Conservation (phyloP, 371 early-diverging fungal genomes). For the Apophysomyces sp. region DNA sequence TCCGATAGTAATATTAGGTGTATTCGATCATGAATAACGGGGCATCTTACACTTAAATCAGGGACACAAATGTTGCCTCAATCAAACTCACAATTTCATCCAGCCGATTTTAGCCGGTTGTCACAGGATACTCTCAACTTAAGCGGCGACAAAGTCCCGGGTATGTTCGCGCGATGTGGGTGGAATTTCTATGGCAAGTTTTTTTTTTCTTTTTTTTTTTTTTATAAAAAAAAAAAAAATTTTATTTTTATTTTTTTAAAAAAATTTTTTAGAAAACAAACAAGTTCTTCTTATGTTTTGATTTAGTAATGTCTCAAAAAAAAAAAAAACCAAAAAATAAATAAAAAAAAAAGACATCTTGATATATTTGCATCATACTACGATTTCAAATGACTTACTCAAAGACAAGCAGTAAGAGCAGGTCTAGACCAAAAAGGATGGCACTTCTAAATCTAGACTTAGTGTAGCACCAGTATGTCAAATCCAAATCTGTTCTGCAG, state of each 20-base stretch:
- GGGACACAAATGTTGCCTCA: not conserved
- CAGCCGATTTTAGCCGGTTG: not conserved
- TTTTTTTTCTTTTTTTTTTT: not conserved
- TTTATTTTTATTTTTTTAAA: not conserved
- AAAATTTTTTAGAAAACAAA: no score
- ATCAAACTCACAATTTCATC: not conserved
- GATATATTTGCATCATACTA: not conserved
- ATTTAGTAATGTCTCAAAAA: not conserved
- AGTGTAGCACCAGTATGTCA: not conserved
- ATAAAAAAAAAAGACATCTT: not conserved
- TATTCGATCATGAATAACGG: not conserved
- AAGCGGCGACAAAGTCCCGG: not conserved
- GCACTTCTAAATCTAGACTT: not conserved
- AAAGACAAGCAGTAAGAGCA: not conserved
- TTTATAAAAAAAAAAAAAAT: not conserved
- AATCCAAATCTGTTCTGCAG: not conserved
- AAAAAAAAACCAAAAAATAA: not conserved
- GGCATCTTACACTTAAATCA: not conserved
- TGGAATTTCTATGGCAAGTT: not conserved
- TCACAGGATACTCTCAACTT: not conserved
- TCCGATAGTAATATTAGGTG: not conserved
- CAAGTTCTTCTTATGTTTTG: not conserved
- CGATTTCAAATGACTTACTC: not conserved
- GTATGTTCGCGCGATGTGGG: not conserved
- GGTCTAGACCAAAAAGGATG: constrained; percentile 1